These are phyloP conservation scores for Chytriomyces sp. DNA, from an alignment of 192 early-diverging fungal genomes.

Conservation along the genomic window DNA sequence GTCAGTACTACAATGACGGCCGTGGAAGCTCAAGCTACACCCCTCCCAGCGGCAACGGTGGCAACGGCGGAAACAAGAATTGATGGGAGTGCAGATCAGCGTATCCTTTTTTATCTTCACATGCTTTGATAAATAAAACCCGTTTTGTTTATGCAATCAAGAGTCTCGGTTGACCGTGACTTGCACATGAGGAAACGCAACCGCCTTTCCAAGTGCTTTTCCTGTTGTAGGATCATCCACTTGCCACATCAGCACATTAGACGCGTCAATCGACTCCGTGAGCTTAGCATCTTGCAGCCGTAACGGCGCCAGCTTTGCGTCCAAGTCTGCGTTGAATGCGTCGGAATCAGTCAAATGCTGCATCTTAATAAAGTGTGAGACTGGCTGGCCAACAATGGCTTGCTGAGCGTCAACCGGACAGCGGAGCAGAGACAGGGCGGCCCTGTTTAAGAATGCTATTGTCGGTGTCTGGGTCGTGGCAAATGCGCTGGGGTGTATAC, in stretches of 20 bases:
- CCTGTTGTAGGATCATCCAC: neutral
- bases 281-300: neutral
- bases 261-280: neutral
- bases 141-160: too few relatives aligned
- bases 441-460: neutral
- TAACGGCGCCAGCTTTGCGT: too few relatives aligned
- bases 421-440: neutral
- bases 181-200: neutral
- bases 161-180: neutral
- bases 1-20: conserved; percentile 1
- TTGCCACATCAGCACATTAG: neutral
- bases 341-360: too few relatives aligned
- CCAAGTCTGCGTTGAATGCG: too few relatives aligned
- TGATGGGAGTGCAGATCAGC: neutral
- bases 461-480: too few relatives aligned
- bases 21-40: conserved; percentile 2
- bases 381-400: too few relatives aligned
- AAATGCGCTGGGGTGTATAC: too few relatives aligned
- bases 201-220: neutral
- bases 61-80: neutral
- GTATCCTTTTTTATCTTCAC: neutral
- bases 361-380: too few relatives aligned
- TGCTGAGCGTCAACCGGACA: neutral
- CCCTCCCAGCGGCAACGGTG: neutral
- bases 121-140: neutral